Evolutionary conservation across 2,329 filamentous ascomycete species (phyloP).

Genomic region (Tolypocladium endophyticum): DNA sequence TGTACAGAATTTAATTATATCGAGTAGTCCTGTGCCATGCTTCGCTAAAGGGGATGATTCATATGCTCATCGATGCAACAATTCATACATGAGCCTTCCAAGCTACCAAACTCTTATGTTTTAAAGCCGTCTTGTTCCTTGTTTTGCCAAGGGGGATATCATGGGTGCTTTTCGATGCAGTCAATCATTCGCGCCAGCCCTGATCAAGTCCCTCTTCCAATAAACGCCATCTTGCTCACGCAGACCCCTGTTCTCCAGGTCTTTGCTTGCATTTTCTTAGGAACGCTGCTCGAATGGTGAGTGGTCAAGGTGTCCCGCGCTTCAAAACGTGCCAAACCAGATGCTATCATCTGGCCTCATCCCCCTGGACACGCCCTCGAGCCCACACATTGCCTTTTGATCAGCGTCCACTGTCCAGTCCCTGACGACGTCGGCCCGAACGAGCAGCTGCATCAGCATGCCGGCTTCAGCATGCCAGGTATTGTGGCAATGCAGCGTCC

Average conservation of each 20-base stretch:
- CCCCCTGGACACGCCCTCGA: constrained; percentile 18
- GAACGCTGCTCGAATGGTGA: no score
- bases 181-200: not conserved
- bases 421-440: constrained; percentile 15
- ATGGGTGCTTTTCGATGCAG: not conserved
- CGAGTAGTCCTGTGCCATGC: no score
- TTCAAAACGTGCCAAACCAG: constrained; percentile 23
- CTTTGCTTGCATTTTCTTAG: not conserved
- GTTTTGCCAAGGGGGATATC: not conserved
- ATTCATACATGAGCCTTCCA: not conserved
- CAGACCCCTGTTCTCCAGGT: not conserved
- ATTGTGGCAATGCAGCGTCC: constrained; percentile 50
- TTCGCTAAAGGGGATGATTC: not conserved
- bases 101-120: not conserved
- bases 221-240: not conserved
- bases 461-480: constrained; percentile 48
- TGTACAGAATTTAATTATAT: not conserved
- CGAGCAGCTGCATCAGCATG: constrained; percentile 47
- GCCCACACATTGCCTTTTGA: constrained; percentile 16
- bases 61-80: not conserved
- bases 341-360: constrained; percentile 22
- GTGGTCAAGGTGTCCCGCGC: not conserved
- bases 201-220: not conserved
- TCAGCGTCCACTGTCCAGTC: constrained; percentile 13
- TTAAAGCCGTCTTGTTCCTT: not conserved